Base-by-base conservation (phyloP, 495 filamentous ascomycete genomes). In the Thermothielavioides terrestris region DNA sequence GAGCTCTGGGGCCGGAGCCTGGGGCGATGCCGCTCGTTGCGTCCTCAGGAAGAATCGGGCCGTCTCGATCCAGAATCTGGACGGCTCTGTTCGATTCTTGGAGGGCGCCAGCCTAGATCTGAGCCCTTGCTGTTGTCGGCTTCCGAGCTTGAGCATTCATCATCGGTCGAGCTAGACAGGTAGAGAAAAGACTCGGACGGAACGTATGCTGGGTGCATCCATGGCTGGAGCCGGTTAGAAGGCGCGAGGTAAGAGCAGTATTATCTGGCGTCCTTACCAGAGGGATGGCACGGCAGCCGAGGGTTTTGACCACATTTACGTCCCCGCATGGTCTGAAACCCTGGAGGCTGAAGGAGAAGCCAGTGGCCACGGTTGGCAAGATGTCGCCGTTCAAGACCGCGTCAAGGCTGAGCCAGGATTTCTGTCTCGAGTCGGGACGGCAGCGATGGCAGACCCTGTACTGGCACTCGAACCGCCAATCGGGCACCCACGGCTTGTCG, bases 401-500 rank as follows among this genome's bases (percentile, higher is more conserved):
- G 43, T 80, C 58, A 31, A 84, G 56, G 52, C 70, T 74, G 4
- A 76, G 50, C 55, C 59, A 79, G 4, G 71, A 60, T 37, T 77
- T 72, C 9, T 74, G 65, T 17, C 56, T 53, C 11, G 64, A 69
- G 26, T 58, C 63, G 25, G 65, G 66, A 15, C 73, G 68, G 53
- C 81, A 85, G 15, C 25, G 28, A 15, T 69, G 70, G 54, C 80
- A 85, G 50, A 68, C 68, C 39, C 63, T 75, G 57, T 66, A 75
- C 44, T 64, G 68, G 56, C 80, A 85, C 47, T 75, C 73, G 1
- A 54, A 35, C 0, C 54, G 38, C 22, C 46, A n/a, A 37, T 54
- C 37, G 26, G 72, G 67, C 43, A 75, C 50, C 74, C 70, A 73
- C 26, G 66, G 63, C 35, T 43, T 62, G 26, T 34, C 48, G 11